A percentile compares a stretch with the other conserved stretches of the same genome.
Conservation (phyloP, 2,329 filamentous ascomycete species). For the Colletotrichum costaricense region DNA sequence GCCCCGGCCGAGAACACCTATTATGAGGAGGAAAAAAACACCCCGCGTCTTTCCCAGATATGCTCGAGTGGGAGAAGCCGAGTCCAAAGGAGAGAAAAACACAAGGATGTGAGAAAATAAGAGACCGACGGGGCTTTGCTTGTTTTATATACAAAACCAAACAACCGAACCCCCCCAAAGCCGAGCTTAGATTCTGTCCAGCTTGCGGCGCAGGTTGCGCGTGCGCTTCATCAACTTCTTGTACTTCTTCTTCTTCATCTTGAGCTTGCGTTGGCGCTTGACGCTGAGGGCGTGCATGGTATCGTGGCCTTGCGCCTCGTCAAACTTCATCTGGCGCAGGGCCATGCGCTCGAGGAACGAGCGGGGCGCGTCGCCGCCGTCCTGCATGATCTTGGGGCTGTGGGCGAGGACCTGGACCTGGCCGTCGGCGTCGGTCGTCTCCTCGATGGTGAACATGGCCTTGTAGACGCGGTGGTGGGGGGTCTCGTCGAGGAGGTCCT, state of each 20-base stretch:
- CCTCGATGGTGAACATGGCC: constrained; percentile 75
- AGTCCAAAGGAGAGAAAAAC: background rate
- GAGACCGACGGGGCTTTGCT: constrained; percentile 23
- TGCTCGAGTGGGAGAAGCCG: constrained; percentile 22
- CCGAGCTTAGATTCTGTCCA: constrained; percentile 70
- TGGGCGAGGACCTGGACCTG: constrained; percentile 71
- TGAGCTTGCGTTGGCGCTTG: constrained; percentile 90
- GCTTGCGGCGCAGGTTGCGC: constrained; percentile 86
- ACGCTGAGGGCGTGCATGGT: constrained; percentile 88
- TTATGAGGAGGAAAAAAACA: constrained; percentile 19
- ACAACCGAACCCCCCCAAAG: background rate
- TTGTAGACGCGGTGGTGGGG: constrained; percentile 68
- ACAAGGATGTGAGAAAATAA: constrained; percentile 16
- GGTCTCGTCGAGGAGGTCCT: constrained; percentile 47
- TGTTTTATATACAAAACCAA: constrained; percentile 41
- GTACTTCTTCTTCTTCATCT: constrained; percentile 99
- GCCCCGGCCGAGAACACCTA: constrained; percentile 27
- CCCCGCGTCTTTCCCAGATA: constrained; percentile 34
- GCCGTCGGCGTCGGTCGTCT: constrained; percentile 69
- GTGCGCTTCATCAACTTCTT: constrained; percentile 98
- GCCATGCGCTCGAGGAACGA: constrained; percentile 79
- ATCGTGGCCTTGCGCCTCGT: constrained; percentile 61
- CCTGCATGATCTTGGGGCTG: constrained; percentile 67
- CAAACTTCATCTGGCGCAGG: constrained; percentile 69
- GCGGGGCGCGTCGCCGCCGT: constrained; percentile 52